Evolutionary conservation across 169 alveolate species (phyloP).

Genomic region (Eimeria praecox): DNA sequence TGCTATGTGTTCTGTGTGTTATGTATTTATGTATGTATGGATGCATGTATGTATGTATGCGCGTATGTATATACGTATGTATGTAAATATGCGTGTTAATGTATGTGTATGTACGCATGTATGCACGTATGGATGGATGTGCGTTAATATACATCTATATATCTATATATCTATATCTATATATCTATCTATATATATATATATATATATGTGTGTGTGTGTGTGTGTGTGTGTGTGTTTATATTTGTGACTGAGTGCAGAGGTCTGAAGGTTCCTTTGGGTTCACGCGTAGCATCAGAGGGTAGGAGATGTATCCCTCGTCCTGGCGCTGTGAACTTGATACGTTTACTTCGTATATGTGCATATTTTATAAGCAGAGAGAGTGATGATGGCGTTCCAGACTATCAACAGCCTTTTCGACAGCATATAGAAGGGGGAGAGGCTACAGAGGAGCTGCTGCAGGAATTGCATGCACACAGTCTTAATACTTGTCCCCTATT

Average conservation of each 20-base stretch:
- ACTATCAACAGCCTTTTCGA: conserved; percentile 88
- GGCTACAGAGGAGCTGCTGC: conserved; percentile 68
- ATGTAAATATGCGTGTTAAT: too few species aligned
- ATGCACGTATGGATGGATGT: too few species aligned
- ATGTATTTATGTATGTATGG: too few species aligned
- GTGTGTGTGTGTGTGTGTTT: background rate
- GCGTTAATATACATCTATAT: too few species aligned
- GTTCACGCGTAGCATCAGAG: background rate
- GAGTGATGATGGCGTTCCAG: conserved; percentile 87
- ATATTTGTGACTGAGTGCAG: background rate
- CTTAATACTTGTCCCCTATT: conserved; percentile 84
- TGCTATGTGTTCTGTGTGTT: too few species aligned
- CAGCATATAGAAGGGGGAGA: background rate
- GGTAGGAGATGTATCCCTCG: conserved; percentile 60
- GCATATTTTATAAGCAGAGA: conserved; percentile 88
- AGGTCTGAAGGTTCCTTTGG: background rate
- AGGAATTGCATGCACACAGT: conserved; percentile 84
- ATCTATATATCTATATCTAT: too few species aligned
- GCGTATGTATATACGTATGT: too few species aligned
- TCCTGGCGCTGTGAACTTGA: conserved; percentile 84
- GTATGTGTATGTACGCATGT: too few species aligned
- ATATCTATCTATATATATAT: too few species aligned
- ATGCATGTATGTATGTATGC: too few species aligned
- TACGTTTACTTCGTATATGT: conserved; percentile 89
- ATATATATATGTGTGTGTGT: background rate